Evolutionary conservation across 306 rosid species (phyloP), one percentile per base, ranked within the genome.

Genomic region (Arachis stenosperma): DNA sequence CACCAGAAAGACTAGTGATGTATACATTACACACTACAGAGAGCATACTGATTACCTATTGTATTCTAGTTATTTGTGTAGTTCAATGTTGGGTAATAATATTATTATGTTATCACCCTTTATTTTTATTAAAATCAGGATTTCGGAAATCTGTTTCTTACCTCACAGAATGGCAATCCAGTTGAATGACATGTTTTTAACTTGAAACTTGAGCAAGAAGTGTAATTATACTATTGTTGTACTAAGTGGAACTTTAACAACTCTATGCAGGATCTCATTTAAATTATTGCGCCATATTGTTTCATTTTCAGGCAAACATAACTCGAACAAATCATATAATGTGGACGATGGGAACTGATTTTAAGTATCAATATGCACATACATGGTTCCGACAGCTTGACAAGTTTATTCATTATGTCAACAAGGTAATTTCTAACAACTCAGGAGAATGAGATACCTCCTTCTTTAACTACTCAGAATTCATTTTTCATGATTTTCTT

Each of bases 301-400:
- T 74, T 77, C 72, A 53, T 71, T 78, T 76, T 82, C 87, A 94
- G 99, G 99, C 97, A 12, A 94, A 91, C 76, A 85, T 91, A 65
- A 94, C 99, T 67, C 93, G 97, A 43, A 91, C 96, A 73, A 90
- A 91, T 84, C 99, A 94, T 78, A 80, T 94, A 56, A 91, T 94
- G 97, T 94, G 95, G 95, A 94, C 99, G 14, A 94, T 94, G 99
- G 99, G 99, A 80, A 94, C 99, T 37, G 99, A 94, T 89, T 94
- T 94, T 74, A 91, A 85, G 84, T 94, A 94, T 83, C 99, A 94
- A 77, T 94, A 86, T 74, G 92, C 99, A 9, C 81, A 86, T 78
- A 81, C 99, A 70, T 91, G 99, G 99, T 94, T 88, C 78, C 84
- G 83, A 61, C 89, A 94, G 75, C 59, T 94, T 95, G 99, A 94